Evolutionary conservation across 306 rosid genomes (phyloP).

Genomic region (Urtica urens): DNA sequence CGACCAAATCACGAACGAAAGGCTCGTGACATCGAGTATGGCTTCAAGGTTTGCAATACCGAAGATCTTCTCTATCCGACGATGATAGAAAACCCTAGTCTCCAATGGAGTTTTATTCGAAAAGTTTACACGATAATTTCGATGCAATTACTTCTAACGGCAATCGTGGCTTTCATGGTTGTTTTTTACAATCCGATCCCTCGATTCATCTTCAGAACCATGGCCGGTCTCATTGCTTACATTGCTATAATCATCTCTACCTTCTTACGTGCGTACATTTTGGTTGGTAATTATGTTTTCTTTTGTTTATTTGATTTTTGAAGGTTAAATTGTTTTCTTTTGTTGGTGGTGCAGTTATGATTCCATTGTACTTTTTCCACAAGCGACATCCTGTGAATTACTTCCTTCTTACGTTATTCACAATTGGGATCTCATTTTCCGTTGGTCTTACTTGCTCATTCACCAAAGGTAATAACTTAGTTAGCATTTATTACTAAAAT

Average conservation of each 20-base stretch:
- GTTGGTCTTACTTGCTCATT: slow-evolving; percentile 33
- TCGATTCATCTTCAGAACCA: slow-evolving; percentile 3
- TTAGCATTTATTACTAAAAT: too few species aligned
- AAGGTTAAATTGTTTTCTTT: background rate
- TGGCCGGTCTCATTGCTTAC: slow-evolving; percentile 4
- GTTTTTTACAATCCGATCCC: slow-evolving; percentile 14
- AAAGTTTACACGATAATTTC: slow-evolving; percentile 35
- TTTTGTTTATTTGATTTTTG: background rate
- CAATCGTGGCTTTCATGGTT: slow-evolving; percentile 16
- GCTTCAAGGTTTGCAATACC: background rate
- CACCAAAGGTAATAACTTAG: slow-evolving; percentile 32
- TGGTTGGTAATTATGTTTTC: background rate
- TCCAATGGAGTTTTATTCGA: slow-evolving; percentile 49
- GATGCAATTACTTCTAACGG: slow-evolving; percentile 27
- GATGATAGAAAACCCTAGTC: slow-evolving; percentile 35
- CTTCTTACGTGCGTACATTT: slow-evolving; percentile 7
- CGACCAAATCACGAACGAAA: background rate
- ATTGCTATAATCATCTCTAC: slow-evolving; percentile 14
- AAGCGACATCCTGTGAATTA: slow-evolving; percentile 39
- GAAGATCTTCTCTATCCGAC: slow-evolving; percentile 3
- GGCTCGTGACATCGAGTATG: background rate
- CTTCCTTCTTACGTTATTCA: slow-evolving; percentile 30
- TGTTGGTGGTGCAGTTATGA: slow-evolving; percentile 22
- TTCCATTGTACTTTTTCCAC: slow-evolving; percentile 24
- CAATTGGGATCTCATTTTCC: slow-evolving; percentile 26